Evolutionary conservation across 2,329 filamentous ascomycete genomes (phyloP), one percentile per base, ranked within the genome.

Genomic region (Neopestalotiopsis sp.): DNA sequence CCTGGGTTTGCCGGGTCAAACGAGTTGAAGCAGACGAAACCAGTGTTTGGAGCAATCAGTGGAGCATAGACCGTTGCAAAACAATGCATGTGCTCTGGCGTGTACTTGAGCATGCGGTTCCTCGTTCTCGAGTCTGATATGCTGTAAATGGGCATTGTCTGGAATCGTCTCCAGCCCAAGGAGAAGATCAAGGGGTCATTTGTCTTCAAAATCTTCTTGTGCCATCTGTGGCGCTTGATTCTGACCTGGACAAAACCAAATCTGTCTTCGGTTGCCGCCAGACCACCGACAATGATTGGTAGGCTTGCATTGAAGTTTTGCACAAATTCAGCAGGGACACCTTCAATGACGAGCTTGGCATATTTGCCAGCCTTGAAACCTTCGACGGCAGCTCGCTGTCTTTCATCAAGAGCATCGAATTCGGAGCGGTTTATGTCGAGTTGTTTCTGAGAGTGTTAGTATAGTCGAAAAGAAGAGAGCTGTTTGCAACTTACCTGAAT

Each of bases 1-100:
- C 95, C 95, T 0, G 95, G 92, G 63, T 91, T 95, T 76, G 92
- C 89, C 71, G 93, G 90, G 0, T 92, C 94, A 77, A 99, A 92
- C 7, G 92, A 94, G 81, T 98, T 94, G 73, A 98, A 94, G 80
- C 93, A 96, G 74, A 93, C 95, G 82, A 99, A 98, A 69, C 95
- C 94, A 2, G 95, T 97, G 81, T 97, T 98, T 13, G 97, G 96
- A 0, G 96, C 94, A 70, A 98, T 94, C 7, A 99, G 89, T 0
- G 97, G 96, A 0, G 95, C 96, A 77, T 97, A 98, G 81, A 98
- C 94, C 65, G 95, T 97, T 56, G 90, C 96, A 79, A 97, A 97
- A 83, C 97, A 99, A 83, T 98, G 96, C 94, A 98, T 98, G 79
- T 99, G 96, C 84, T 99, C 97, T 0, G 96, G 97, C 0, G 95